Percentiles rank a stretch among this genome's conserved stretches.
These are phyloP conservation scores for Coelastrella sp. DNA, from an alignment of 139 green algal species.

Conservation along the genomic window DNA sequence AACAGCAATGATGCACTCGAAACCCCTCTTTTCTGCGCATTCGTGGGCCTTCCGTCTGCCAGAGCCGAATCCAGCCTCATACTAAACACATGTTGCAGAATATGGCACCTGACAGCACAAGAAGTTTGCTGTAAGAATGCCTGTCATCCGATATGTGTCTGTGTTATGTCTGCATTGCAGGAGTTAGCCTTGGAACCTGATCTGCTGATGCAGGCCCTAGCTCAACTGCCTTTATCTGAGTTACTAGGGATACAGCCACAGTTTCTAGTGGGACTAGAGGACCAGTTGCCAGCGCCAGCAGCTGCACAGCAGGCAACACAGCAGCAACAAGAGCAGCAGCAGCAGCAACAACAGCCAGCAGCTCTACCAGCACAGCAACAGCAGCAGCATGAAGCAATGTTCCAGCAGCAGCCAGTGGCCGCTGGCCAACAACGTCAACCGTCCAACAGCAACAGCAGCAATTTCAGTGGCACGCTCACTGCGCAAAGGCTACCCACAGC, in stretches of 20 bases:
- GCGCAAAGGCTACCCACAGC: constrained; percentile 1
- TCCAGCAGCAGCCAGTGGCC: no score
- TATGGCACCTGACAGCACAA: no score
- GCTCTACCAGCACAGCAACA: not conserved
- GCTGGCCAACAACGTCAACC: not conserved
- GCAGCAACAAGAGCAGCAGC: constrained; percentile 17
- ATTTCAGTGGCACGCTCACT: not conserved
- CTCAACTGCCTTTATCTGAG: constrained; percentile 16
- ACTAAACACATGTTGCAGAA: no score
- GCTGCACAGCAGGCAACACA: not conserved
- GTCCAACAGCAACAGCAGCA: constrained; percentile 36
- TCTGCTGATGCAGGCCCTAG: constrained; percentile 25
- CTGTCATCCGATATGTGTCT: no score
- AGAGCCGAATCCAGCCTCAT: no score
- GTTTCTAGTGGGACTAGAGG: not conserved
- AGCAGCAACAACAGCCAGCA: not conserved
- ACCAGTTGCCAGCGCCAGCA: not conserved
- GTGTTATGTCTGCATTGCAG: no score
- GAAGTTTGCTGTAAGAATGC: no score
- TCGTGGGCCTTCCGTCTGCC: no score
- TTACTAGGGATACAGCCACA: not conserved
- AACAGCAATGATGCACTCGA: no score
- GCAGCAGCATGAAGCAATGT: no score
- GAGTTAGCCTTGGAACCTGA: constrained; percentile 1
- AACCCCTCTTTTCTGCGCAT: no score